Percentiles rank a stretch among this genome's conserved stretches.
Conservation (phyloP, 768 basidiomycete genomes). For the Lentinula aciculospora region DNA sequence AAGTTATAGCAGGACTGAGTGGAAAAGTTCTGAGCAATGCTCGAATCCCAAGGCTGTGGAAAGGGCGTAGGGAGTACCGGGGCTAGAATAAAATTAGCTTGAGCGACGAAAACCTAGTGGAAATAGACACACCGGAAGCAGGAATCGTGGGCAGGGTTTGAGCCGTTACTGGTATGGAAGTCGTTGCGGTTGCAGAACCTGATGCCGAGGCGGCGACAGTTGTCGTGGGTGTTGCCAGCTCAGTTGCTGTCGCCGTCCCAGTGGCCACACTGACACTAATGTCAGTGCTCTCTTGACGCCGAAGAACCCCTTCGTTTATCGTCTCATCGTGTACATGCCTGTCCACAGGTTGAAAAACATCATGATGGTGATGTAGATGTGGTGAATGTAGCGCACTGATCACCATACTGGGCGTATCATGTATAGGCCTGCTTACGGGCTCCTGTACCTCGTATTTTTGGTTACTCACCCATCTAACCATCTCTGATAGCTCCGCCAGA, state of each 20-base stretch:
- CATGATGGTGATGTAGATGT: background rate
- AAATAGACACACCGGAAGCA: slow-evolving; percentile 20
- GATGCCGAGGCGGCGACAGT: background rate
- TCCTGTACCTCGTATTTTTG: slow-evolving; percentile 19
- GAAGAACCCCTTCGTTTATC: background rate
- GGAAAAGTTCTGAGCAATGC: slow-evolving; percentile 61
- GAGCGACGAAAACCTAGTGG: background rate
- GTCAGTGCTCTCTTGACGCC: background rate
- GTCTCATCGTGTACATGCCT: background rate
- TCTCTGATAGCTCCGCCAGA: slow-evolving; percentile 43
- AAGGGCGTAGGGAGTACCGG: slow-evolving; percentile 66
- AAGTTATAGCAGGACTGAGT: slow-evolving; percentile 61
- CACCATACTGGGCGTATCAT: slow-evolving; percentile 5
- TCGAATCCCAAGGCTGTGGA: slow-evolving; percentile 67
- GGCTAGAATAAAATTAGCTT: background rate
- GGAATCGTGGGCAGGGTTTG: slow-evolving; percentile 45
- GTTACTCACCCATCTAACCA: slow-evolving; percentile 44
- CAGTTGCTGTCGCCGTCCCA: slow-evolving; percentile 11
- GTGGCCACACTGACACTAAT: slow-evolving; percentile 12
- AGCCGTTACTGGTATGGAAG: slow-evolving; percentile 18
- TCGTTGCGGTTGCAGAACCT: slow-evolving; percentile 10
- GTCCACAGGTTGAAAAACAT: background rate
- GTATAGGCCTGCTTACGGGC: slow-evolving; percentile 23
- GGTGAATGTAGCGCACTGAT: background rate
- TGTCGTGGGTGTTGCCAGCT: slow-evolving; percentile 1